These are phyloP conservation scores for Talaromyces adpressus DNA, from an alignment of 495 filamentous ascomycete species.

Conservation along the genomic window DNA sequence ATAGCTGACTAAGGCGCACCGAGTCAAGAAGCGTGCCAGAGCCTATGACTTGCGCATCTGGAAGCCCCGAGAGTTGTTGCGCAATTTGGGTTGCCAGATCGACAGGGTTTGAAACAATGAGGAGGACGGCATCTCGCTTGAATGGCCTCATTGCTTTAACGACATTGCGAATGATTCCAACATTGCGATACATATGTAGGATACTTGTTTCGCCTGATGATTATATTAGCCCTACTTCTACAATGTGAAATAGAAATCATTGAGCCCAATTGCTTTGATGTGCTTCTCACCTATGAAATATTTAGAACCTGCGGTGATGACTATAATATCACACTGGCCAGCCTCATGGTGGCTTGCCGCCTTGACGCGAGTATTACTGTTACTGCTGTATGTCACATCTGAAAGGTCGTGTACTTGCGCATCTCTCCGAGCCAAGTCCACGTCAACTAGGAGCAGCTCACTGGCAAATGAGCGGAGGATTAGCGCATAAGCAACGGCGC, in stretches of 20 bases:
- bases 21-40: constrained; percentile 35
- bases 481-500: constrained; percentile 34
- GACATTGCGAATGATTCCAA: constrained; percentile 28
- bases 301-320: constrained; percentile 40
- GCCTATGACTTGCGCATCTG: constrained; percentile 30
- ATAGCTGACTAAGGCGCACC: constrained; percentile 24
- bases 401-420: constrained; percentile 40
- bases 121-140: constrained; percentile 25
- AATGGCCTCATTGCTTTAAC: constrained; percentile 31
- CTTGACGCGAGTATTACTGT: constrained; percentile 23
- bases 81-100: constrained; percentile 38
- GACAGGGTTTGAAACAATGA: constrained; percentile 41
- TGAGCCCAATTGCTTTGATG: too few species aligned
- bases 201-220: constrained; percentile 31
- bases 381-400: constrained; percentile 28
- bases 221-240: constrained; percentile 9
- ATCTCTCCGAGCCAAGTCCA: constrained; percentile 24
- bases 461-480: constrained; percentile 27
- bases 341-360: constrained; percentile 32
- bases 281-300: too few species aligned
- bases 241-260: too few species aligned
- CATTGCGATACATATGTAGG: constrained; percentile 32
- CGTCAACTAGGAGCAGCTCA: constrained; percentile 39
- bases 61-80: constrained; percentile 26
- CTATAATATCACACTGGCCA: constrained; percentile 35